Base-by-base conservation (phyloP, 2,329 filamentous ascomycete genomes). In the Sarocladiaceae sp. region DNA sequence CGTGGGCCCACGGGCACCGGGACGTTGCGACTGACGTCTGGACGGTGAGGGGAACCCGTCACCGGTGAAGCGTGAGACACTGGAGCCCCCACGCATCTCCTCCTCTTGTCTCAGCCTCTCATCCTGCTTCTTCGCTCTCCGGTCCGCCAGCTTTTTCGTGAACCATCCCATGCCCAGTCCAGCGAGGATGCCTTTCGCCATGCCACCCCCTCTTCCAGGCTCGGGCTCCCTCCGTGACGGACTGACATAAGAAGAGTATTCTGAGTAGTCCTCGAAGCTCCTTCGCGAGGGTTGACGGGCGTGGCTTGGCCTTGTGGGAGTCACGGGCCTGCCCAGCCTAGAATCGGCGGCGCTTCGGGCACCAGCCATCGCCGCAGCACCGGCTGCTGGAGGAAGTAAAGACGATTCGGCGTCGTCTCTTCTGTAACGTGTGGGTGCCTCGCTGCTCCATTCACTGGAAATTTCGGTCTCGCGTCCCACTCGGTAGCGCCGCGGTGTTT, bases 91-190 rank as follows among this genome's bases (percentile, higher is more conserved):
- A 44, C 79, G 73, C 51, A 65, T 53, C 2, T 81, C 70, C 45
- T 82, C 76, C 60, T 79, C 59, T 4, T 71, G 64, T 26, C 57
- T 57, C 4, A 65, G 29, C 31, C 73, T 65, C 23, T 72, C 70
- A 41, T 72, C 74, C 48, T 74, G 73, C 44, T 66, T 65, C 48
- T 56, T 68, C 47, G 66, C 58, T 42, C 66, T 66, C 53, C 79
- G 64, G 60, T 80, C 72, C 52, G 74, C 78, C 59, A 85, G 72
- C 58, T 78, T 77, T 64, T 76, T 82, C 6, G 78, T 76, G 39
- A 89, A 65, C 68, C 83, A 85, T 7, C 83, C 85, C 26, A 84
- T 67, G 2, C 83, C 83, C 20, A 87, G 62, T 2, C 81, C 70
- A 7, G 76, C 80, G 41, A 82, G 56, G 12, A 80, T 53, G 1